Base-by-base conservation (phyloP, 176 grass and related monocot species). In the Avena insularis region DNA sequence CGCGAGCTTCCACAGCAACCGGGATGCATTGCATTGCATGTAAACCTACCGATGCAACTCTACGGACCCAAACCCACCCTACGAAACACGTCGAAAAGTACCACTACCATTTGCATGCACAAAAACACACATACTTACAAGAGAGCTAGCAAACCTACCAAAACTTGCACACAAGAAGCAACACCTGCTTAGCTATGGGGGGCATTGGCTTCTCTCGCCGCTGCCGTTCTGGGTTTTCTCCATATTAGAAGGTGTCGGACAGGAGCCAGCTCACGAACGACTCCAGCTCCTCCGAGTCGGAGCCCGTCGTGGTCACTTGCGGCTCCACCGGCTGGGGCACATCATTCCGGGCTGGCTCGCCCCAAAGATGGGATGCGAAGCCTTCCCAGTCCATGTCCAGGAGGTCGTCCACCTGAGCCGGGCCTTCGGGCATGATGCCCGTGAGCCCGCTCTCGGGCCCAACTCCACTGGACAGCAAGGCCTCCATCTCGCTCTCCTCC, bases 321-420 rank as follows among this genome's bases (percentile, higher is more conserved):
- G 78, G 70, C 78, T 85, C 82, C 0, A 38, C 6, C 6, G 12
- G 17, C 17, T 63, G 77, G 61, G 78, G 15, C 40, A 51, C 45
- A 53, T 64, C 50, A 9, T 65, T 61, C 57, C 65, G 79, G 61
- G 27, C 55, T 15, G 73, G 78, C 35, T 86, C 77, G 35, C 56
- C 84, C 86, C 90, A 93, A 0, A 98, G 87, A 40, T 95, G 67
- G 45, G 86, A 62, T 17, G 82, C 88, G 23, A 90, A 89, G 31
- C 89, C 84, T 14, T 92, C 88, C 91, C 89, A 90, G 56, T 92
- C 91, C 91, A 94, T 92, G 80, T 95, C 91, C 27, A 95, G 66
- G 10, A 97, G 76, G 5, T 88, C 67, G 46, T 91, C 88, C 38
- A 74, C 53, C 78, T 79, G 89, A 17, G 88, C 43, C 43, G 35